Percentiles rank a stretch among this genome's conserved stretches.
These are phyloP conservation scores for Fusarium sp. DNA, from an alignment of 2,329 filamentous ascomycete species.

Conservation along the genomic window DNA sequence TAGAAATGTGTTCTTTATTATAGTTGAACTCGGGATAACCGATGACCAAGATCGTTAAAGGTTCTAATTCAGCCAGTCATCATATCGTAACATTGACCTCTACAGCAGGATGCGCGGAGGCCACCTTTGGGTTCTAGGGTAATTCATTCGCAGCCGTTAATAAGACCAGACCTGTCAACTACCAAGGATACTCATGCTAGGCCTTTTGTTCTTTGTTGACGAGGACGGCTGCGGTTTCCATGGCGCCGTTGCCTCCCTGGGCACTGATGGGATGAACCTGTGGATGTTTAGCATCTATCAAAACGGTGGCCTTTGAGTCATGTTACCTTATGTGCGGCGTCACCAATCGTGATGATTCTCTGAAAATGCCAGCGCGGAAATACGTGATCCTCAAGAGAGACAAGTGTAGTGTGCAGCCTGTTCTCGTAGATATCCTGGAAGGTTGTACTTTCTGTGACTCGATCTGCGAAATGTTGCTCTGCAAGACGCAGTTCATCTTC, in stretches of 20 bases:
- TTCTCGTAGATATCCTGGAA: not conserved
- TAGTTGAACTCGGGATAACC: too few species aligned
- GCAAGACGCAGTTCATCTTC: not conserved
- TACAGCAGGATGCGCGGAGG: not conserved
- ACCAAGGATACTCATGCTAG: too few species aligned
- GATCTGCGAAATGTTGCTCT: not conserved
- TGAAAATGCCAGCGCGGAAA: slow-evolving; percentile 18
- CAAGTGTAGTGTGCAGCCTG: not conserved
- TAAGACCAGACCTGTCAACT: too few species aligned
- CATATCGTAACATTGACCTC: not conserved
- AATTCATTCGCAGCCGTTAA: too few species aligned
- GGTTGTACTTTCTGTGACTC: not conserved
- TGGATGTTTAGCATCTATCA: not conserved
- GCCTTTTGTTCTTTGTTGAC: not conserved
- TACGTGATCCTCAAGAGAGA: slow-evolving; percentile 7
- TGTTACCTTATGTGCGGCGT: slow-evolving; percentile 23
- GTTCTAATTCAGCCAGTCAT: not conserved
- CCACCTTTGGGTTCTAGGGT: too few species aligned
- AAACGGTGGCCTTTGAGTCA: not conserved
- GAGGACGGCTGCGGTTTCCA: not conserved
- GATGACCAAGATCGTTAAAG: too few species aligned
- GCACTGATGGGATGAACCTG: not conserved
- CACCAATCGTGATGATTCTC: slow-evolving; percentile 5
- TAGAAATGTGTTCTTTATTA: too few species aligned
- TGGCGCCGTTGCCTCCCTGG: not conserved